Conservation (phyloP, 257 asterid genomes). For the Echites panduratus region DNA sequence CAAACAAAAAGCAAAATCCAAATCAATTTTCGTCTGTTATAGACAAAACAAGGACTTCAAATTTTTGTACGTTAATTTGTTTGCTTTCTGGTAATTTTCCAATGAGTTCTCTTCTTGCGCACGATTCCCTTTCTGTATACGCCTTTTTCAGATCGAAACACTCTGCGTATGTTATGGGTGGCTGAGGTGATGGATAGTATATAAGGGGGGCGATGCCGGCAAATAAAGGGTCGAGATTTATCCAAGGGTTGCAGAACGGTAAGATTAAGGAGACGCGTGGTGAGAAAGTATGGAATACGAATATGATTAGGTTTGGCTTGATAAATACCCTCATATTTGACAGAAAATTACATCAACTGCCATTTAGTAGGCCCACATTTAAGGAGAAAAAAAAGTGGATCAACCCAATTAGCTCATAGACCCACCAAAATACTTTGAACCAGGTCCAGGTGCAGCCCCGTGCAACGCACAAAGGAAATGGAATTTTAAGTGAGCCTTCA, state of each 20-base stretch:
- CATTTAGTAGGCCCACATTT: neutral
- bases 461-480: no score
- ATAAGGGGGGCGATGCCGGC: neutral
- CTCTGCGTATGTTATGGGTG: neutral
- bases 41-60: neutral
- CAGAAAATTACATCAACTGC: neutral
- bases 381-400: no score
- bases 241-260: conserved; percentile 15
- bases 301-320: conserved; percentile 10
- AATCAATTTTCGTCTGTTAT: neutral
- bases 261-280: conserved; percentile 24
- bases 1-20: no score
- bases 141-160: neutral
- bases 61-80: neutral
- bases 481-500: no score
- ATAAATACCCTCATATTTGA: neutral
- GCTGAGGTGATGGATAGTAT: neutral
- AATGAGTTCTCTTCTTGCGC: no score
- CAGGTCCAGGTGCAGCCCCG: no score
- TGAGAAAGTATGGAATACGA: neutral
- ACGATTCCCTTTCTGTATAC: neutral
- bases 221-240: conserved; percentile 17
- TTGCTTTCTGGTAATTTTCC: neutral
- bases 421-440: no score
- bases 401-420: neutral